Percentiles rank a stretch among this genome's conserved stretches.
Conservation (phyloP, 805 yeast species). For the Starmerella tilneyi region DNA sequence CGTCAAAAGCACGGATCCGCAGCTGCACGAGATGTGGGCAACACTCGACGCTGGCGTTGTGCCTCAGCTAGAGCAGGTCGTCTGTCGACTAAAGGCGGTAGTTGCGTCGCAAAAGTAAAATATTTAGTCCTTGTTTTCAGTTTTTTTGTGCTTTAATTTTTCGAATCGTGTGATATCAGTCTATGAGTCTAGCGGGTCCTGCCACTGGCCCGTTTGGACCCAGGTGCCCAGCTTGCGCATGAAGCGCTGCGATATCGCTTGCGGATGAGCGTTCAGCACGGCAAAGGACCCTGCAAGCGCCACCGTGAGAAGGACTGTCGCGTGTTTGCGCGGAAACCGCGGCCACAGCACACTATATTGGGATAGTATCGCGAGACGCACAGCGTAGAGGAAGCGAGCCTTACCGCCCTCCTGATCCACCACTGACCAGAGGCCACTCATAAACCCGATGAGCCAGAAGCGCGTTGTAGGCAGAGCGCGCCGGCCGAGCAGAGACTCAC, state of each 20-base stretch:
- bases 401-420: conserved; percentile 31
- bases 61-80: neutral
- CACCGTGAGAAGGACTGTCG: conserved; percentile 29
- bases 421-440: conserved; percentile 36
- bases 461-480: conserved; percentile 29
- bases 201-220: conserved; percentile 27
- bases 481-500: conserved; percentile 30
- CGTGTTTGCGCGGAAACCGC: conserved; percentile 27
- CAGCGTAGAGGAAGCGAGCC: conserved; percentile 30
- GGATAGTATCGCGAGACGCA: conserved; percentile 32
- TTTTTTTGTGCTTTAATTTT: neutral
- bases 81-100: neutral
- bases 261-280: conserved; percentile 20
- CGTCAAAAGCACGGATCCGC: conserved; percentile 15
- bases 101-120: neutral
- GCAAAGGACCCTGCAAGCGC: conserved; percentile 26
- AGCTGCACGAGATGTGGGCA: conserved; percentile 11
- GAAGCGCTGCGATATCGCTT: conserved; percentile 20
- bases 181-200: conserved; percentile 21
- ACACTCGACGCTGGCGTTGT: conserved; percentile 3
- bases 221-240: conserved; percentile 29
- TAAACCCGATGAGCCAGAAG: conserved; percentile 34
- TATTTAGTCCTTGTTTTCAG: neutral
- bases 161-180: neutral
- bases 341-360: conserved; percentile 31